Conservation (phyloP, 1,284 basidiomycete species). For the Ustilago vetiveriae region DNA sequence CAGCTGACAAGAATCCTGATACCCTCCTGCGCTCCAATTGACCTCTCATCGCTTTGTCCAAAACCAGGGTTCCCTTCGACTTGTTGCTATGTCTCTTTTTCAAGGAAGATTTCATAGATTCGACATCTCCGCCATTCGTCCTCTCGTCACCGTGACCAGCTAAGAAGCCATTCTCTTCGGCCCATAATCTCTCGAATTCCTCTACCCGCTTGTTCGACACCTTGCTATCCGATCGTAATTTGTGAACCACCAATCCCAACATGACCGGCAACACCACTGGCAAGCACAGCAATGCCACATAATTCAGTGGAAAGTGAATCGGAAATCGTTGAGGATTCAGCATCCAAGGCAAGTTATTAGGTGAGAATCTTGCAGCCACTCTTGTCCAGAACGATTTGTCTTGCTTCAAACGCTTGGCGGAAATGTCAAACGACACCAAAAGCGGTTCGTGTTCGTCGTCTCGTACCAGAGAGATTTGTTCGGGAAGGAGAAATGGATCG, state of each 20-base stretch:
- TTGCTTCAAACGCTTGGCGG: not conserved
- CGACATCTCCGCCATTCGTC: not conserved
- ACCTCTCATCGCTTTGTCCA: slow-evolving; percentile 1
- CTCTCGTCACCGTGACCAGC: not conserved
- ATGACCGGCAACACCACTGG: slow-evolving; percentile 51
- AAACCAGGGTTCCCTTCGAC: slow-evolving; percentile 1
- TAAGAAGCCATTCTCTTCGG: slow-evolving; percentile 20
- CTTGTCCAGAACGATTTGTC: not conserved
- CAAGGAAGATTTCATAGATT: not conserved
- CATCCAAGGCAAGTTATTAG: slow-evolving; percentile 46
- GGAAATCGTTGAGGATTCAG: slow-evolving; percentile 52
- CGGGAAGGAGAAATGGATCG: slow-evolving; percentile 40
- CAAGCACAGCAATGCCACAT: slow-evolving; percentile 35
- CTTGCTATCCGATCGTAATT: slow-evolving; percentile 12
- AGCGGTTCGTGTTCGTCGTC: slow-evolving; percentile 26
- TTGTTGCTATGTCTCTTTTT: not conserved
- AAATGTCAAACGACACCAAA: slow-evolving; percentile 8
- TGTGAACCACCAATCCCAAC: slow-evolving; percentile 40
- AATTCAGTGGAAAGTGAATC: slow-evolving; percentile 54
- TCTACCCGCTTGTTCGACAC: slow-evolving; percentile 26
- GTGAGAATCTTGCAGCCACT: not conserved
- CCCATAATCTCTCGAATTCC: slow-evolving; percentile 36
- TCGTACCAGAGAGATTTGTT: slow-evolving; percentile 11
- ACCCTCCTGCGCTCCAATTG: slow-evolving; percentile 17
- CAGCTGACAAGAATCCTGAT: slow-evolving; percentile 1